These are phyloP conservation scores for Tilletia walkeri DNA, from an alignment of 1,284 basidiomycete species.

Conservation along the genomic window DNA sequence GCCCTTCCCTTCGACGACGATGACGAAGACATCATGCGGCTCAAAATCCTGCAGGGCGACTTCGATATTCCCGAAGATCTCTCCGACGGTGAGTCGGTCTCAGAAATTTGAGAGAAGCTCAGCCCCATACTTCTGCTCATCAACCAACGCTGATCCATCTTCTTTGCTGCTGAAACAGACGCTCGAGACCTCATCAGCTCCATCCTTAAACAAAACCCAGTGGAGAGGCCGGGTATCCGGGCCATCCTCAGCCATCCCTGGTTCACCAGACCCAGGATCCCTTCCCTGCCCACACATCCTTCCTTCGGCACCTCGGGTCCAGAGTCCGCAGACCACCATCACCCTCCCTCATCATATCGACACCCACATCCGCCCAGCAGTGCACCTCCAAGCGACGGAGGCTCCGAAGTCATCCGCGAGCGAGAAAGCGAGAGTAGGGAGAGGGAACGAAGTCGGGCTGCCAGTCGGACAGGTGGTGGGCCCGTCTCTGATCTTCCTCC, in stretches of 20 bases:
- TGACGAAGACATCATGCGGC: conserved; percentile 83
- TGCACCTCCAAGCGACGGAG: neutral
- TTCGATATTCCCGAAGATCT: conserved; percentile 76
- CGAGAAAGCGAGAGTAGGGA: neutral
- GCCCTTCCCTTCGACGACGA: conserved; percentile 97
- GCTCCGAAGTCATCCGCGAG: neutral
- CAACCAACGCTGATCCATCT: no score
- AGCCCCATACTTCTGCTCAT: neutral
- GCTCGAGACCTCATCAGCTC: conserved; percentile 73
- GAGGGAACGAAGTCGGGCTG: neutral
- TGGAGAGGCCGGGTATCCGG: conserved; percentile 73
- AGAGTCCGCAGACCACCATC: neutral
- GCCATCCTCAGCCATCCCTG: conserved; percentile 85
- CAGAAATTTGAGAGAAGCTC: neutral
- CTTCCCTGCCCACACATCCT: neutral
- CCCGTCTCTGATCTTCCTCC: neutral
- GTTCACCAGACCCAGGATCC: conserved; percentile 62
- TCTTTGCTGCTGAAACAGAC: conserved; percentile 61
- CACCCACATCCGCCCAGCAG: neutral
- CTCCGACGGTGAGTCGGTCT: conserved; percentile 68
- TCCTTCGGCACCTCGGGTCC: conserved; percentile 1
- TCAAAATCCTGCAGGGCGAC: conserved; percentile 79
- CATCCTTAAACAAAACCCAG: conserved; percentile 77
- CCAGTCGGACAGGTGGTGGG: conserved; percentile 3
- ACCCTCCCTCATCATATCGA: neutral